Conservation (phyloP, 2,329 filamentous ascomycete genomes). For the Juglanconis sp. region DNA sequence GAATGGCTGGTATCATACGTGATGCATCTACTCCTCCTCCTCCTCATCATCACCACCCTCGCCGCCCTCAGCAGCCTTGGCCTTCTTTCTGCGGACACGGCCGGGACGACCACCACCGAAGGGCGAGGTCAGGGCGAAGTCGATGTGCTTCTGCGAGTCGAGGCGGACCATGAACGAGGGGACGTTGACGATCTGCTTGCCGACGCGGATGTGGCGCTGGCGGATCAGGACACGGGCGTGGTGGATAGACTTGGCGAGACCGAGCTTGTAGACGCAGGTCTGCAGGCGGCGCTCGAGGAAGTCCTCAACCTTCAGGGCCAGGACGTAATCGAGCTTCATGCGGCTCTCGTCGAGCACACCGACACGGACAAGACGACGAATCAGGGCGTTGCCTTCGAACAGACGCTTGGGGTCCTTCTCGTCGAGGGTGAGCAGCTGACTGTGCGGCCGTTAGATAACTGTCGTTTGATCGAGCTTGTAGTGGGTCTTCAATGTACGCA, state of each 20-base stretch:
- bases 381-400: constrained; percentile 99
- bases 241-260: constrained; percentile 99
- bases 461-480: not conserved
- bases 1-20: constrained; percentile 2
- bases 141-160: constrained; percentile 99
- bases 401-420: constrained; percentile 99
- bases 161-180: constrained; percentile 99
- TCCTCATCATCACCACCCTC: constrained; percentile 80
- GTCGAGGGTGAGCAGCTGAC: constrained; percentile 99
- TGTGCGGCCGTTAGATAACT: constrained; percentile 36
- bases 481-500: not conserved
- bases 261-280: constrained; percentile 99
- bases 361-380: constrained; percentile 99
- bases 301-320: constrained; percentile 98
- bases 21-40: constrained; percentile 66
- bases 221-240: constrained; percentile 99
- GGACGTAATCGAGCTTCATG: constrained; percentile 99
- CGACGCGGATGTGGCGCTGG: constrained; percentile 99
- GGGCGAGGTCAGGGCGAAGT: constrained; percentile 96
- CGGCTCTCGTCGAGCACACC: constrained; percentile 99
- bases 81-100: constrained; percentile 99
- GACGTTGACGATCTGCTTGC: constrained; percentile 99
- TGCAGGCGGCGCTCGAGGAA: constrained; percentile 99
- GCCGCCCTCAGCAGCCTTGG: constrained; percentile 86
- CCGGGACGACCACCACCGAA: constrained; percentile 96